Percentiles rank a stretch among this genome's conserved stretches.
phyloP scores from a whole-genome alignment of 2,329 filamentous ascomycete genomes.

The Penicillium decumbens region DNA sequence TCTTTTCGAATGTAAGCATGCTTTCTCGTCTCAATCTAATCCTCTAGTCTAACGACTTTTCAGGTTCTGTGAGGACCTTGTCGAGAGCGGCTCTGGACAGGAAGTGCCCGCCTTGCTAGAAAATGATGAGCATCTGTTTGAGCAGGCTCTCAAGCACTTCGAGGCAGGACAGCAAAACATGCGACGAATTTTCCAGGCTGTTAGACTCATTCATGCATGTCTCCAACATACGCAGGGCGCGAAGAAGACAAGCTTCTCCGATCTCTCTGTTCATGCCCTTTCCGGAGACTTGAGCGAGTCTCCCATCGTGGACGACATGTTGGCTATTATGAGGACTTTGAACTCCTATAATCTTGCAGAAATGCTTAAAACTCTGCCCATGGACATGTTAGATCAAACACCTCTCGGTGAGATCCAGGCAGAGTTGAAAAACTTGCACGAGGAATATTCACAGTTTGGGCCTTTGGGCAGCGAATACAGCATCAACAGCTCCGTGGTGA shows the following conservation, averaged over 20 bases:
- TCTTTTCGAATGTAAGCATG: constrained; percentile 49
- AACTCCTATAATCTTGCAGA: constrained; percentile 48
- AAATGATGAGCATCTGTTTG: constrained; percentile 47
- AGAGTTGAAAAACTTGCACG: constrained; percentile 47
- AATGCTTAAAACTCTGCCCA: constrained; percentile 39
- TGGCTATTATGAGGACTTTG: constrained; percentile 50
- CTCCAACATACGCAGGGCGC: constrained; percentile 27
- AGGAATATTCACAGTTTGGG: constrained; percentile 45
- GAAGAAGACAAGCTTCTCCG: constrained; percentile 32
- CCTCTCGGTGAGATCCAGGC: constrained; percentile 43
- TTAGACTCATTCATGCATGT: constrained; percentile 27
- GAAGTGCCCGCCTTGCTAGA: constrained; percentile 47
- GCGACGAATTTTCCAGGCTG: constrained; percentile 32
- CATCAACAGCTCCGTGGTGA: constrained; percentile 54
- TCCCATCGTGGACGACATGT: constrained; percentile 49
- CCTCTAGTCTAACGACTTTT: constrained; percentile 13
- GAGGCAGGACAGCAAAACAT: constrained; percentile 39
- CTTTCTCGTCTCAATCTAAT: background rate
- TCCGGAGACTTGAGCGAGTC: constrained; percentile 52
- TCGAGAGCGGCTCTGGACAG: constrained; percentile 35
- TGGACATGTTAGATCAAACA: constrained; percentile 30
- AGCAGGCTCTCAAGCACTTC: constrained; percentile 39
- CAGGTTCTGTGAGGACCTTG: constrained; percentile 41
- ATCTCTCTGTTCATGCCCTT: constrained; percentile 41
- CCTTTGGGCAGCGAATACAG: constrained; percentile 70